Evolutionary conservation across 495 filamentous ascomycete genomes (phyloP).

Genomic region (Tetracladium setigerum): DNA sequence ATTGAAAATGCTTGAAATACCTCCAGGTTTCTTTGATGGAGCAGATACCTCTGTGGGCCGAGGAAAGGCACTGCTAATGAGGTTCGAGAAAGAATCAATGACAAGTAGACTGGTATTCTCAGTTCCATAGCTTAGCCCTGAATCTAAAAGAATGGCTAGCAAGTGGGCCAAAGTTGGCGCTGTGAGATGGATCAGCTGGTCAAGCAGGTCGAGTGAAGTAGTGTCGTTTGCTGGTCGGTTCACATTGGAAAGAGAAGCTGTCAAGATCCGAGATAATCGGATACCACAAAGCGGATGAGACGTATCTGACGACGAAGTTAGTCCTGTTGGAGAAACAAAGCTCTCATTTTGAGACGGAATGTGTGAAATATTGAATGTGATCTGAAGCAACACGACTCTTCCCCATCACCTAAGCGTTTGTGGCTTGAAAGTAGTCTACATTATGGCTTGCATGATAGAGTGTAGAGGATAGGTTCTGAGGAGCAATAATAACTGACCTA

Average conservation of each 20-base stretch:
- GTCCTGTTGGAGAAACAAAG: not conserved
- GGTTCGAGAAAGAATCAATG: slow-evolving; percentile 52
- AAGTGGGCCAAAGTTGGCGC: slow-evolving; percentile 40
- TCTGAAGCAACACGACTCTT: not conserved
- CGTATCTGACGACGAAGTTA: slow-evolving; percentile 33
- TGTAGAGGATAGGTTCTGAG: too few species aligned
- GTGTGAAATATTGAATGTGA: not conserved
- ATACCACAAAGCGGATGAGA: slow-evolving; percentile 33
- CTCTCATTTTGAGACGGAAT: not conserved
- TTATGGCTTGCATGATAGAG: too few species aligned
- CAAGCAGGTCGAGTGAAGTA: slow-evolving; percentile 10
- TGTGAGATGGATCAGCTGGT: slow-evolving; percentile 39
- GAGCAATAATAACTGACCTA: slow-evolving; percentile 51
- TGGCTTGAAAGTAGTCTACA: not conserved
- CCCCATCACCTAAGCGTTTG: not conserved
- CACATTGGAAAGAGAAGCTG: not conserved
- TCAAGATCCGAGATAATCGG: slow-evolving; percentile 33
- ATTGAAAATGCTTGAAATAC: not conserved
- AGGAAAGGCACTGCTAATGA: slow-evolving; percentile 53
- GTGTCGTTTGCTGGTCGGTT: slow-evolving; percentile 2
- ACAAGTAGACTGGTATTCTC: slow-evolving; percentile 44
- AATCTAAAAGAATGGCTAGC: slow-evolving; percentile 31
- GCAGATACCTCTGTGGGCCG: slow-evolving; percentile 30
- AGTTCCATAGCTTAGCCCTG: slow-evolving; percentile 42
- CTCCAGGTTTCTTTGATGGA: slow-evolving; percentile 9